phyloP scores from a whole-genome alignment of 495 filamentous ascomycete genomes.

The Aspergillus homomorphus region DNA sequence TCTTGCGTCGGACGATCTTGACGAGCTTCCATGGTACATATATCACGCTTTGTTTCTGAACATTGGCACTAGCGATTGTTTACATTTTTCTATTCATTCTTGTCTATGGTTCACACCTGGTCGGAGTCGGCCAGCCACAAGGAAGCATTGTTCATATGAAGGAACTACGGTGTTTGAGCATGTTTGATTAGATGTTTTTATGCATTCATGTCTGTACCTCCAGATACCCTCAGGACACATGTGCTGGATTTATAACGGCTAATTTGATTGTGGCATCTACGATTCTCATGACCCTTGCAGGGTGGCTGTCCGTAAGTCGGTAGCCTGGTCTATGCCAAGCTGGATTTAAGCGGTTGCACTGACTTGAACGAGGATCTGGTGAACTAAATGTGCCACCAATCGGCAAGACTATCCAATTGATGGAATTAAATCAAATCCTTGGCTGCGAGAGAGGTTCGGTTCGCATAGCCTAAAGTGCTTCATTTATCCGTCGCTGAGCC shows the following conservation, averaged over 20 bases:
- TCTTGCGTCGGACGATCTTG: neutral
- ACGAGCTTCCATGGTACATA: slow-evolving; percentile 20
- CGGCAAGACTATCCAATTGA: neutral
- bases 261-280: neutral
- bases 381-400: neutral
- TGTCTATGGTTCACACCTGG: slow-evolving; percentile 7
- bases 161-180: slow-evolving; percentile 9
- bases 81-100: slow-evolving; percentile 1
- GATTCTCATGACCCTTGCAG: neutral
- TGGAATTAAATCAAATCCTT: neutral
- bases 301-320: neutral
- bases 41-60: neutral
- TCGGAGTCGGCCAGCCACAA: neutral
- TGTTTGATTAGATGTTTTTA: slow-evolving; percentile 9
- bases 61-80: neutral
- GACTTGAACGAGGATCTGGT: neutral
- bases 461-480: neutral
- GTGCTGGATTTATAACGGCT: slow-evolving; percentile 19
- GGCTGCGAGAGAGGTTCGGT: neutral
- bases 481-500: neutral
- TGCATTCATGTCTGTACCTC: slow-evolving; percentile 22
- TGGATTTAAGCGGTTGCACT: neutral
- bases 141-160: slow-evolving; percentile 18
- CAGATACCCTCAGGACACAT: slow-evolving; percentile 25
- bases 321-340: neutral